Base-by-base conservation (phyloP, 1,139 yeast genomes). In the Yamadazyma conglobata region DNA sequence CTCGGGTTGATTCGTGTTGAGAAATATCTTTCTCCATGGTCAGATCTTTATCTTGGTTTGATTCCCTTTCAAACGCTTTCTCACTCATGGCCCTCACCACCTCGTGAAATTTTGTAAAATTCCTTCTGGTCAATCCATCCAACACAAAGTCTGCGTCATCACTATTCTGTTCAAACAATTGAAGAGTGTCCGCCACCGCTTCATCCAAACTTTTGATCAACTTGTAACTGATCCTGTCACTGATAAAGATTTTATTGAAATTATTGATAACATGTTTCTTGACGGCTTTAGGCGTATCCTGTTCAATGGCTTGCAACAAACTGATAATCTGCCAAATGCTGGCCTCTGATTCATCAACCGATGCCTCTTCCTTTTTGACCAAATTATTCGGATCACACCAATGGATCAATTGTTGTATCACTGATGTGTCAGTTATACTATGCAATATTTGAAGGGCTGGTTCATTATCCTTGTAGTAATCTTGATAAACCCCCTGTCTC, bases 381-480 rank as follows among this genome's bases (percentile, higher is more conserved):
- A 84, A 61, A 43, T 80, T 78, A 25, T 60, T 58, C 0, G 96
- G 95, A 53, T 88, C 93, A 22, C 95, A 83, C 95, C 96, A 86
- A 46, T 80, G 78, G 16, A 84, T 64, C 27, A 89, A 57, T 48
- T 86, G 95, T 42, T 83, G 89, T 16, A 85, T 58, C 2, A 87
- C 73, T n/a, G 68, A 67, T 11, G 70, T 64, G 0, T 91, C 15
- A 82, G 13, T 54, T 48, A 34, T 62, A 60, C 12, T 48, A 48
- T 10, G 46, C 38, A 15, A 46, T 35, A 28, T 53, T 47, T 9
- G 49, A 58, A 18, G 43, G 47, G 6, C 34, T 10, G 30, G 26
- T 8, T 30, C 34, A 19, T 32, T 28, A 23, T 30, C 34, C 25
- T 19, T 11, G 25, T 32, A 32, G 9, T 30, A 25, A 7, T 24